These are phyloP conservation scores for Chamaecrista fasciculata DNA, from an alignment of 306 rosid species.

Conservation along the genomic window DNA sequence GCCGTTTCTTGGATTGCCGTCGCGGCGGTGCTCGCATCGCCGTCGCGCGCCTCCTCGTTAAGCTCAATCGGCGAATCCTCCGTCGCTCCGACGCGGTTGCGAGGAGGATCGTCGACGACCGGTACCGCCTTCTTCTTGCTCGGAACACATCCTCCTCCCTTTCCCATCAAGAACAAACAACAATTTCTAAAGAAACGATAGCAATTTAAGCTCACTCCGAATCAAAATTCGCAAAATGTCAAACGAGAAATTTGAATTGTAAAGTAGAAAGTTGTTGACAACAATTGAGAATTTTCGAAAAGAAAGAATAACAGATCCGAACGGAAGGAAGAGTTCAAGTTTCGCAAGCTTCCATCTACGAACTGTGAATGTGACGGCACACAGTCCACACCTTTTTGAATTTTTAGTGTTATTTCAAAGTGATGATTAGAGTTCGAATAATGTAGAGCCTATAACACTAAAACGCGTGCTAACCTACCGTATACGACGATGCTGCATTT, in stretches of 20 bases:
- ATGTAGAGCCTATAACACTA: no score
- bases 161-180: slow-evolving; percentile 78
- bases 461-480: not conserved
- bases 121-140: slow-evolving; percentile 64
- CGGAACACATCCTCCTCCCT: slow-evolving; percentile 92
- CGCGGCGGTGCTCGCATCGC: not conserved
- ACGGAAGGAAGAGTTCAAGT: not conserved
- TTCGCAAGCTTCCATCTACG: slow-evolving; percentile 17
- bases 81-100: not conserved
- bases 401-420: slow-evolving; percentile 13
- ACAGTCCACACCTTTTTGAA: not conserved
- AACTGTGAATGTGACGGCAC: slow-evolving; percentile 12
- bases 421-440: no score
- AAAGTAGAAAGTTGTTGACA: not conserved
- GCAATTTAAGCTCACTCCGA: not conserved
- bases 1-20: slow-evolving; percentile 11
- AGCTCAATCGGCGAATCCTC: slow-evolving; percentile 35
- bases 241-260: not conserved
- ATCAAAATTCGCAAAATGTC: not conserved
- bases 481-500: not conserved
- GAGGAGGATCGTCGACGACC: slow-evolving; percentile 1
- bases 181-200: not conserved
- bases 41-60: slow-evolving; percentile 25
- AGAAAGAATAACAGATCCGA: not conserved
- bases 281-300: not conserved